phyloP scores from a whole-genome alignment of 1,284 basidiomycete species.

The Ganoderma sinense region DNA sequence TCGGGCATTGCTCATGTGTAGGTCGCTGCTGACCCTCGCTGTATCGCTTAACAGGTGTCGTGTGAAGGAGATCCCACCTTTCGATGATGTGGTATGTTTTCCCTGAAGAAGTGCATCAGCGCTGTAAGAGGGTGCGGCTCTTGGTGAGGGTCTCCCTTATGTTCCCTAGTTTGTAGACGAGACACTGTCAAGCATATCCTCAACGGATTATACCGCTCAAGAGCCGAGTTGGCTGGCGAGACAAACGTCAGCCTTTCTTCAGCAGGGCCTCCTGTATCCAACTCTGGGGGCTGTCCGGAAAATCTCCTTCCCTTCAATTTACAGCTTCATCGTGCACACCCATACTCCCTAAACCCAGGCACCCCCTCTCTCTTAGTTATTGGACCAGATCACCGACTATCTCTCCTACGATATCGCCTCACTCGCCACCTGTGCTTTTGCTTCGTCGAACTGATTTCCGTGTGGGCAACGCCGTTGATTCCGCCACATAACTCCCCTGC shows the following conservation, averaged over 20 bases:
- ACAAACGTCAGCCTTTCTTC: no score
- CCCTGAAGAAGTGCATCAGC: neutral
- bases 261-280: no score
- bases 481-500: neutral
- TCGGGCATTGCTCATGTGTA: neutral
- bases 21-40: no score
- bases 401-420: neutral
- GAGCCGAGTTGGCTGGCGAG: no score
- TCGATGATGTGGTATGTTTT: neutral
- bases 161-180: neutral
- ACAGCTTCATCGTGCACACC: neutral
- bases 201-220: neutral
- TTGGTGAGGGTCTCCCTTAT: neutral
- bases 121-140: neutral
- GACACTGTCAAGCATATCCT: neutral
- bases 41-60: neutral
- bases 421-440: neutral
- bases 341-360: neutral
- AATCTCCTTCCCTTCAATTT: no score
- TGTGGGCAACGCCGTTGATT: neutral
- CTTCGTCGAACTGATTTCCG: neutral
- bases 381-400: constrained; percentile 1
- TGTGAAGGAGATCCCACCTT: neutral
- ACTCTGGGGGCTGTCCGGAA: no score
- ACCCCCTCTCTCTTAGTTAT: neutral